Conservation (phyloP, 352 stramenopile species). For the Phytophthora cactorum region DNA sequence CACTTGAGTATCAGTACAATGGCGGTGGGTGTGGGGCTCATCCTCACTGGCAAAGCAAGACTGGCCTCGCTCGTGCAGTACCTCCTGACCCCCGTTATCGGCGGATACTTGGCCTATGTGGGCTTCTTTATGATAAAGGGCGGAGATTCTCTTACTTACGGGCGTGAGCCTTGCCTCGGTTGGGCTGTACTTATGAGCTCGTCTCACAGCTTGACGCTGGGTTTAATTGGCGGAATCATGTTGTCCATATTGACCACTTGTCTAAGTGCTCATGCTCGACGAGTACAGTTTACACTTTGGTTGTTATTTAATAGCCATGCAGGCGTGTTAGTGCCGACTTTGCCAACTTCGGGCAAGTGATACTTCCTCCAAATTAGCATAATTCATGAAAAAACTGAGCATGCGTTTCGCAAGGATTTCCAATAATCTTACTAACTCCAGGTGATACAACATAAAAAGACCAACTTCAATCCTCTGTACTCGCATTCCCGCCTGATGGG, state of each 20-base stretch:
- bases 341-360: not conserved
- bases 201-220: conserved; percentile 69
- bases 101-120: conserved; percentile 96
- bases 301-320: not conserved
- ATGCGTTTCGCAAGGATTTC: not conserved
- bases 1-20: conserved; percentile 90
- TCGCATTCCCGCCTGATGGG: not conserved
- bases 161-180: conserved; percentile 76
- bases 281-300: not conserved
- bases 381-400: not conserved
- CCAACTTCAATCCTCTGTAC: conserved; percentile 21
- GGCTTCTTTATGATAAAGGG: conserved; percentile 96
- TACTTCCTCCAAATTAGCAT: not conserved
- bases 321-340: not conserved
- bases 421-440: not conserved
- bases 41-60: conserved; percentile 88
- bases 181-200: conserved; percentile 71
- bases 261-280: not conserved
- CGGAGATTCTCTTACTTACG: conserved; percentile 89
- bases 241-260: conserved; percentile 65
- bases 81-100: conserved; percentile 95
- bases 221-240: conserved; percentile 68
- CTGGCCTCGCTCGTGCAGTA: conserved; percentile 96
- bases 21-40: conserved; percentile 91
- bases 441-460: not conserved